A percentile compares a stretch with the other conserved stretches of the same genome.
Evolutionary conservation across 306 rosid genomes (phyloP).

Genomic region (Fagus crenata): DNA sequence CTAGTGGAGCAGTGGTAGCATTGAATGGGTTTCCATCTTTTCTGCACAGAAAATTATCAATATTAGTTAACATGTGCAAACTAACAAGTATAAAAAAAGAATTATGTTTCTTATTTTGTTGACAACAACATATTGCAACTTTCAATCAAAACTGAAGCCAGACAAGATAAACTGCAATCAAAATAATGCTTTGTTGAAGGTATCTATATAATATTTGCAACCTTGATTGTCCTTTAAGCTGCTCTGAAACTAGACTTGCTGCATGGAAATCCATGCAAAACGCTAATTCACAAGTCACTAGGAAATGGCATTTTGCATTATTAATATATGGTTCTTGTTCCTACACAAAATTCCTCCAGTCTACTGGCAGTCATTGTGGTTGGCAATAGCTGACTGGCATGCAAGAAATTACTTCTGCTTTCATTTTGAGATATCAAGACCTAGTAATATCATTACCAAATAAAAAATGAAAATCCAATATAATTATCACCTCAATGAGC

Average conservation of each 20-base stretch:
- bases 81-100: constrained; percentile 1
- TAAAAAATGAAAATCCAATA: background rate
- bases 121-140: constrained; percentile 11
- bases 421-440: background rate
- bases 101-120: background rate
- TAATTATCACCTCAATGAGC: constrained; percentile 4
- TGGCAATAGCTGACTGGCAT: background rate
- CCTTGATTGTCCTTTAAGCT: background rate
- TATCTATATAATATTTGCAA: background rate
- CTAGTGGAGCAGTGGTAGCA: constrained; percentile 52
- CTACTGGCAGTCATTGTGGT: background rate
- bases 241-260: constrained; percentile 1
- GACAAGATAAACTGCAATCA: constrained; percentile 2
- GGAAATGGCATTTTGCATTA: background rate
- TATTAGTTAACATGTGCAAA: constrained; percentile 28
- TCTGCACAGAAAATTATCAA: constrained; percentile 49
- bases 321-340: background rate
- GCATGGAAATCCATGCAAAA: constrained; percentile 6
- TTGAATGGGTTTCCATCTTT: constrained; percentile 79
- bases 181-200: constrained; percentile 8
- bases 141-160: background rate
- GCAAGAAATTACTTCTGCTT: background rate
- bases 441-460: background rate
- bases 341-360: background rate
- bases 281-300: background rate